Evolutionary conservation across 2,329 filamentous ascomycete species (phyloP), one percentile per base, ranked within the genome.

Genomic region (Colletotrichum sp.): DNA sequence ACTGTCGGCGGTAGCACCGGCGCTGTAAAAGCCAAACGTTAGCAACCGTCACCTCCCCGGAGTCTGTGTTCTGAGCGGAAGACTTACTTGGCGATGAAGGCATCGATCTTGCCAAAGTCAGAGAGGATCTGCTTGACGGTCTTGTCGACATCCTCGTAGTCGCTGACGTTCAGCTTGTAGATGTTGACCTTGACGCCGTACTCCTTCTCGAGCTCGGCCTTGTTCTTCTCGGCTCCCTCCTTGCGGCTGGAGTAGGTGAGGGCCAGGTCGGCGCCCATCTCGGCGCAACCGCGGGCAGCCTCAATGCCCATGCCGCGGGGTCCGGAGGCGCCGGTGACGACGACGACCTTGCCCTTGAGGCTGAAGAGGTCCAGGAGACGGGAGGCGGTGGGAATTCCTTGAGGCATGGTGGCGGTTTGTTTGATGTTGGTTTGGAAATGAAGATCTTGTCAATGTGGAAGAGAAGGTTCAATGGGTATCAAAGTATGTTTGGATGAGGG

Each of bases 21-120:
- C 93, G 84, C 85, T 86, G 75, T 76, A 28, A 16, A 8, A 52
- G 15, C 7, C 13, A 16, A 7, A 6, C 4, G 76, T 77, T 25
- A 77, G 74, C 52, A 69, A 18, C n/a, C 34, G 48, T 36, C 34
- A 22, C 22, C 7, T 7, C 3, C 7, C 13, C 6, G 27, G 16
- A 22, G 25, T 7, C 22, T 15, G n/a, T 52, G 43, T 6, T 52
- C 2, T 22, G n/a, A 48, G 10, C 13, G 52, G 32, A 6, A 13
- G 43, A 91, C 93, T 55, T 90, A 93, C 84, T 96, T 95, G 80
- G 94, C 94, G 70, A 96, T 90, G 79, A 96, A 95, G 76, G 93
- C 90, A 78, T 95, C 94, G 74, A 95, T 91, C 65, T 92, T 91
- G 80, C 93, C 92, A 82, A 96, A 96, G 81, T 96, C 94, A 78